These are phyloP conservation scores for Pichia phayaonensis DNA, from an alignment of 805 yeast genomes.

Conservation along the genomic window DNA sequence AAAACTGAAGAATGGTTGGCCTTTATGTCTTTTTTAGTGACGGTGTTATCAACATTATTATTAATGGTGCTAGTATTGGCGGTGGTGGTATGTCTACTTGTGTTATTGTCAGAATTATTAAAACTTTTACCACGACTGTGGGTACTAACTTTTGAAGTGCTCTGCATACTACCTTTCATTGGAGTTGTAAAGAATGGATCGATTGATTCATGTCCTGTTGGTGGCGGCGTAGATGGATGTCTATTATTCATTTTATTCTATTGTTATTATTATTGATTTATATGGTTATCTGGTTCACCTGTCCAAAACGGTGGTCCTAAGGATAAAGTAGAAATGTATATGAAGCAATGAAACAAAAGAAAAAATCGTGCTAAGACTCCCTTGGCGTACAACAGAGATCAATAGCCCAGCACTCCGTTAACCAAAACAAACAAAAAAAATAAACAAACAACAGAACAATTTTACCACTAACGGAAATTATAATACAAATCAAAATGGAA, in stretches of 20 bases:
- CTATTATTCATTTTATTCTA: constrained; percentile 6
- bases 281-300: neutral
- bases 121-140: neutral
- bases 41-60: neutral
- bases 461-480: neutral
- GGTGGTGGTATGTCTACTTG: neutral
- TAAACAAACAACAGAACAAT: neutral
- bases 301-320: too few species aligned
- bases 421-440: neutral
- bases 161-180: neutral
- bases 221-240: constrained; percentile 24
- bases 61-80: neutral
- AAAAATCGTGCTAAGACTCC: neutral
- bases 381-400: neutral
- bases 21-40: neutral
- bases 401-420: neutral
- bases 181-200: constrained; percentile 6
- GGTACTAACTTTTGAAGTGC: neutral
- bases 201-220: neutral
- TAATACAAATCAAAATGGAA: neutral
- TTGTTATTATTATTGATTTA: neutral
- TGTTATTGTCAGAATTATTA: neutral
- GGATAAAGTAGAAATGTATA: neutral
- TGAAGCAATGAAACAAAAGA: neutral
- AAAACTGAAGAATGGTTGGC: neutral